Conservation (phyloP, 345 rosid species). For the Populus euphratica region DNA sequence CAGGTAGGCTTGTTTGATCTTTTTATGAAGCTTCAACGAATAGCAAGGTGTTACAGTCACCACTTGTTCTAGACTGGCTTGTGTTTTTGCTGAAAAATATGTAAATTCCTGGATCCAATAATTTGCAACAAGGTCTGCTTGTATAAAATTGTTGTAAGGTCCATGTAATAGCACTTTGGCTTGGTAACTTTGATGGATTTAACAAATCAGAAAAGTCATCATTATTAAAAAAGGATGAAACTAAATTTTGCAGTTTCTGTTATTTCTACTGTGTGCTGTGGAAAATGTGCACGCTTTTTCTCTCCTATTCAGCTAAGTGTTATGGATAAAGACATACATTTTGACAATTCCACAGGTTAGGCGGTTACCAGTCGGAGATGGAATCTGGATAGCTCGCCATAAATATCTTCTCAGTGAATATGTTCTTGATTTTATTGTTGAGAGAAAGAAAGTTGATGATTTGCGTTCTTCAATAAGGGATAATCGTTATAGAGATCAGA, state of each 20-base stretch:
- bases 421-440: constrained; percentile 91
- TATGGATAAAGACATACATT: background rate
- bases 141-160: background rate
- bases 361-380: constrained; percentile 84
- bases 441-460: constrained; percentile 83
- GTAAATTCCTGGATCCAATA: background rate
- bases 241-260: too few species aligned
- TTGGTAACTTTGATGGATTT: background rate
- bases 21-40: background rate
- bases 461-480: constrained; percentile 80
- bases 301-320: background rate
- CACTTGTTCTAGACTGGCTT: background rate
- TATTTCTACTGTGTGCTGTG: background rate
- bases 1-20: constrained; percentile 39
- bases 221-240: too few species aligned
- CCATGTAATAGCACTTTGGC: background rate
- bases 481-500: constrained; percentile 87
- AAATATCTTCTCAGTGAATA: constrained; percentile 55
- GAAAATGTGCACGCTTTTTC: constrained; percentile 4
- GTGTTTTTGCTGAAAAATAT: background rate
- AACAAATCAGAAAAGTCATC: background rate
- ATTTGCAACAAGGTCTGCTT: background rate
- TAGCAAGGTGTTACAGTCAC: background rate
- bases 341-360: constrained; percentile 54
- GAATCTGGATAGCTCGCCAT: constrained; percentile 89